Conservation (phyloP, 1,139 yeast species). For the Magnusiomyces paraingens region DNA sequence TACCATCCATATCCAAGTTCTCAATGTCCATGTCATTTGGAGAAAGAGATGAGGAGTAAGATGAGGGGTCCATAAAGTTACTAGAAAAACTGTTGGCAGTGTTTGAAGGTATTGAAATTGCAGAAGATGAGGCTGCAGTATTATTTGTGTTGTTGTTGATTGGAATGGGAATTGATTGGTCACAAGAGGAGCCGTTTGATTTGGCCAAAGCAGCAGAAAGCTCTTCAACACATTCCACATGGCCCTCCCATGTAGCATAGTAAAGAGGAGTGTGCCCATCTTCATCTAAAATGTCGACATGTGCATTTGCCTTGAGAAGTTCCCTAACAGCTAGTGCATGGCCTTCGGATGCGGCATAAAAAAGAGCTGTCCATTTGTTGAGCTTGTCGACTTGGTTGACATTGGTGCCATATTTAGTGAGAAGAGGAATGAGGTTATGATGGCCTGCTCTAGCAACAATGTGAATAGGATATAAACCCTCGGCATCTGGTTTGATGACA, state of each 20-base stretch:
- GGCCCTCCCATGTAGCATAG: conserved; percentile 93
- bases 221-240: conserved; percentile 67
- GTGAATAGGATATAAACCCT: conserved; percentile 84
- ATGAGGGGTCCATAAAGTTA: conserved; percentile 7
- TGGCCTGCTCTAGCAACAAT: conserved; percentile 85
- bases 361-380: conserved; percentile 90
- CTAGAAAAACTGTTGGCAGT: conserved; percentile 10
- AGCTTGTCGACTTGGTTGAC: conserved; percentile 76
- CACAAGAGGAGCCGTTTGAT: conserved; percentile 11
- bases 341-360: conserved; percentile 86
- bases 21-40: conserved; percentile 28
- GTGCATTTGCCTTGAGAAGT: conserved; percentile 67
- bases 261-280: conserved; percentile 78
- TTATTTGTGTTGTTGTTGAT: conserved; percentile 5
- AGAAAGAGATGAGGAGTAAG: conserved; percentile 2
- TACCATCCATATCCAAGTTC: conserved; percentile 49
- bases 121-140: background rate
- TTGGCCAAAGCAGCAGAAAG: conserved; percentile 35
- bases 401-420: conserved; percentile 68
- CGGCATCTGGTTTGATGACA: conserved; percentile 31
- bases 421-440: conserved; percentile 54
- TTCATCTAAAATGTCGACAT: conserved; percentile 67
- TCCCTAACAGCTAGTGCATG: conserved; percentile 65
- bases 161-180: conserved; percentile 19
- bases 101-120: background rate